phyloP scores from a whole-genome alignment of 345 rosid genomes.

The Ceriops tagal region DNA sequence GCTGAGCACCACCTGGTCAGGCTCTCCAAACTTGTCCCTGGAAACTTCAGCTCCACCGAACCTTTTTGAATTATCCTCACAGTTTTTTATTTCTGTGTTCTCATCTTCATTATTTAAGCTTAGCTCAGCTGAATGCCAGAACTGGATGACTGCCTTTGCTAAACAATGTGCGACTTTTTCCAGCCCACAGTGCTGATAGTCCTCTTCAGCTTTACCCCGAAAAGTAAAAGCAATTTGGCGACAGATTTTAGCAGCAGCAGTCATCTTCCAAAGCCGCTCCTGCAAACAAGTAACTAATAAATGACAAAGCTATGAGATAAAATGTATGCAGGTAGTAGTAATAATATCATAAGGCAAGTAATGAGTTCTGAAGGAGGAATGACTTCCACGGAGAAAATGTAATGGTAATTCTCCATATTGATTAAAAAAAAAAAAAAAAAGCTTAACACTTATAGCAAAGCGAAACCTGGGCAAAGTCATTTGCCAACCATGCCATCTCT shows the following conservation, averaged over 20 bases:
- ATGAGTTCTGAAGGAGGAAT: not conserved
- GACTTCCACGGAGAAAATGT: not conserved
- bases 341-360: not conserved
- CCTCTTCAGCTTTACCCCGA: slow-evolving; percentile 54
- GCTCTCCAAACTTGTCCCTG: slow-evolving; percentile 34
- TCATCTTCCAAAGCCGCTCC: slow-evolving; percentile 99
- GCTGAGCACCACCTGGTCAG: slow-evolving; percentile 35
- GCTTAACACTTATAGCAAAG: slow-evolving; percentile 9
- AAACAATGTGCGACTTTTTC: slow-evolving; percentile 59
- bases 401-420: not conserved
- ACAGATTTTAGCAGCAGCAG: slow-evolving; percentile 91
- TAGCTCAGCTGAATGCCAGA: slow-evolving; percentile 74
- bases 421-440: slow-evolving; percentile 12
- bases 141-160: slow-evolving; percentile 80
- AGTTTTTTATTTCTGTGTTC: slow-evolving; percentile 24
- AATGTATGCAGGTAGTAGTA: not conserved
- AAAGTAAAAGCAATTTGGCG: slow-evolving; percentile 61
- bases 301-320: slow-evolving; percentile 1
- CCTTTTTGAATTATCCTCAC: slow-evolving; percentile 24
- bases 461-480: slow-evolving; percentile 94
- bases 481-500: slow-evolving; percentile 99
- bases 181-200: slow-evolving; percentile 42
- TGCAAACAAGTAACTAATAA: slow-evolving; percentile 25
- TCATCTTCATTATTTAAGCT: slow-evolving; percentile 37
- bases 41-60: slow-evolving; percentile 31